Conservation (phyloP, 257 asterid genomes). For the Solanum dulcamara region DNA sequence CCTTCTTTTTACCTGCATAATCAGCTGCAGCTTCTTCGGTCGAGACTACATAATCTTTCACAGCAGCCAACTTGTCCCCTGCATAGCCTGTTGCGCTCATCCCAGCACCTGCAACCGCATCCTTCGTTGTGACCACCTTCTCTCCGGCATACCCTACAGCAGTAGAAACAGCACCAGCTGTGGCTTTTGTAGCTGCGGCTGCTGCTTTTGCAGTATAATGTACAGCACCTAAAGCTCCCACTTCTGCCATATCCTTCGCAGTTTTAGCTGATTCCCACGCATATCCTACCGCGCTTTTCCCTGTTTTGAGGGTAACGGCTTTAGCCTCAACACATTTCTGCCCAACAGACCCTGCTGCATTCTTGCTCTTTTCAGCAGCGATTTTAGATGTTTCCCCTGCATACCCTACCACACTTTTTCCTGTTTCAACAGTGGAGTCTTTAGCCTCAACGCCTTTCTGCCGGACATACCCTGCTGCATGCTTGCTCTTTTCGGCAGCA, state of each 20-base stretch:
- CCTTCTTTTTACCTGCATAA: slow-evolving; percentile 52
- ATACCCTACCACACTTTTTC: slow-evolving; percentile 11
- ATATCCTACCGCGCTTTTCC: slow-evolving; percentile 37
- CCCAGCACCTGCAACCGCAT: slow-evolving; percentile 53
- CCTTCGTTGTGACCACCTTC: slow-evolving; percentile 30
- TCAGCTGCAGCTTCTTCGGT: slow-evolving; percentile 50
- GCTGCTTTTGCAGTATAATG: slow-evolving; percentile 47
- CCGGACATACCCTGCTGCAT: not conserved
- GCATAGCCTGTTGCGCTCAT: slow-evolving; percentile 25
- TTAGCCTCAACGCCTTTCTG: slow-evolving; percentile 31
- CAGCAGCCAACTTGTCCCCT: slow-evolving; percentile 41
- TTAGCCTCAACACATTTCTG: slow-evolving; percentile 34
- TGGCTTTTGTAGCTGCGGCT: slow-evolving; percentile 40
- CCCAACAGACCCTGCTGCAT: slow-evolving; percentile 23
- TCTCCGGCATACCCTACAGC: slow-evolving; percentile 45
- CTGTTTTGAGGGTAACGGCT: slow-evolving; percentile 30
- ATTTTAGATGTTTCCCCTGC: too few relatives aligned
- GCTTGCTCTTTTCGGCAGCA: not conserved
- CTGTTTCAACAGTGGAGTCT: slow-evolving; percentile 32
- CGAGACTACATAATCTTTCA: slow-evolving; percentile 39
- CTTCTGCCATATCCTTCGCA: slow-evolving; percentile 44
- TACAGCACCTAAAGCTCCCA: slow-evolving; percentile 68
- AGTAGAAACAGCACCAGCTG: slow-evolving; percentile 32
- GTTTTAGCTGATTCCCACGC: slow-evolving; percentile 36
- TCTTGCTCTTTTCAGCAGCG: slow-evolving; percentile 8